Evolutionary conservation across 2,329 filamentous ascomycete species (phyloP), one percentile per base, ranked within the genome.

Genomic region (Didymella lethalis): DNA sequence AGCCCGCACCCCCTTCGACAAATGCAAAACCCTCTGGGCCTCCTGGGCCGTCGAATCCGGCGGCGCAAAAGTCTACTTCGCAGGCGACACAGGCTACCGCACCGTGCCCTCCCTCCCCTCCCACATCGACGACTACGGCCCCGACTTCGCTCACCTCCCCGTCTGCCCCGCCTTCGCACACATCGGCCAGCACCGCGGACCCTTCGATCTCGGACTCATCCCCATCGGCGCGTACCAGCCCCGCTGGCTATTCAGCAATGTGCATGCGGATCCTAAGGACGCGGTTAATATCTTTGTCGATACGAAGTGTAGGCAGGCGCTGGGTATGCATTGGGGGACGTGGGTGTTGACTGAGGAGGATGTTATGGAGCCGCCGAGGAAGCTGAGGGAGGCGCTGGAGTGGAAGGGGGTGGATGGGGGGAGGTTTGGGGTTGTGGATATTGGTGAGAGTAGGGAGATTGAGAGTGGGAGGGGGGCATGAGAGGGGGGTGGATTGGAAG

Each of bases 141-240:
- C 86, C 0, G 85, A 88, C 58, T 88, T 88, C 60, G 51, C 68
- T 68, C 81, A 88, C 16, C 81, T 88, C 50, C 92, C 93, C 4
- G 80, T 82, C 23, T 96, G 91, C 73, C 93, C 93, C 7, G 92
- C 93, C 48, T 97, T 97, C 80, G 85, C 86, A 62, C 85, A 96
- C 75, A 93, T 97, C 62, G 94, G 94, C 61, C 79, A 87, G 16
- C 84, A 89, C 51, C 84, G 92, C 32, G 93, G 94, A 0, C 92
- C 92, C 0, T 97, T 97, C 70, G 92, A 97, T 75, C 85, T 98
- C 7, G 94, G 94, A 0, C 80, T 97, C 54, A 95, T 98, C 64
- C 94, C 94, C 38, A 97, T 98, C 66, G 94, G 94, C 52, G 94
- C 93, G 2, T 97, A 97, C 77, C 82, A 86, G 59, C 91, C 90